Conservation (phyloP, 2,329 filamentous ascomycete species). For the Bipolaris sorokiniana region DNA sequence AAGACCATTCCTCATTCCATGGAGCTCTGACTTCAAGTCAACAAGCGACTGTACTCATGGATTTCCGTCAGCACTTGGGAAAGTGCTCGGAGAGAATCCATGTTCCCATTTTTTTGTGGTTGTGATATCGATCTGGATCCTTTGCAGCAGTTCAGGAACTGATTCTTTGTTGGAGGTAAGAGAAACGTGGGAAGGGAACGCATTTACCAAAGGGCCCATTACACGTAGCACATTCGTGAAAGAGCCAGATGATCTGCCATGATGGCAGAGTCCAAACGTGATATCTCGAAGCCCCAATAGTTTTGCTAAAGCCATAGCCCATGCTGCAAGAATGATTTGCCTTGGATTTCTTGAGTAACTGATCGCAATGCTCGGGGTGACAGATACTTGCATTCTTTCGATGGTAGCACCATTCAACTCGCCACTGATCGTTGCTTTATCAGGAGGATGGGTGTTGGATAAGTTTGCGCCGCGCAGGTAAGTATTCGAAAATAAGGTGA, state of each 20-base stretch:
- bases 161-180: not conserved
- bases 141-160: not conserved
- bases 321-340: not conserved
- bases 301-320: not conserved
- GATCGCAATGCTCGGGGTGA: not conserved
- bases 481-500: not conserved
- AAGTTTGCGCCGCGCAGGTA: not conserved
- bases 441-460: not conserved
- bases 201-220: not conserved
- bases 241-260: not conserved
- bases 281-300: not conserved
- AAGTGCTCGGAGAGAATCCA: not conserved
- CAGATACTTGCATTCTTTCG: not conserved
- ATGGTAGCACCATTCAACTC: not conserved
- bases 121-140: not conserved
- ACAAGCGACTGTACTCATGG: not conserved
- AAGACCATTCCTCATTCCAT: not conserved
- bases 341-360: not conserved
- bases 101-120: not conserved
- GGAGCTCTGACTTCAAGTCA: not conserved
- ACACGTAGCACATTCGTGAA: not conserved
- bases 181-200: not conserved
- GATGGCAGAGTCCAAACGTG: not conserved
- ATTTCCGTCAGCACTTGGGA: not conserved
- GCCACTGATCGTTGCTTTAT: not conserved